Base-by-base conservation (phyloP, 371 early-diverging fungal genomes). In the Zopfochytrium polystomum region DNA sequence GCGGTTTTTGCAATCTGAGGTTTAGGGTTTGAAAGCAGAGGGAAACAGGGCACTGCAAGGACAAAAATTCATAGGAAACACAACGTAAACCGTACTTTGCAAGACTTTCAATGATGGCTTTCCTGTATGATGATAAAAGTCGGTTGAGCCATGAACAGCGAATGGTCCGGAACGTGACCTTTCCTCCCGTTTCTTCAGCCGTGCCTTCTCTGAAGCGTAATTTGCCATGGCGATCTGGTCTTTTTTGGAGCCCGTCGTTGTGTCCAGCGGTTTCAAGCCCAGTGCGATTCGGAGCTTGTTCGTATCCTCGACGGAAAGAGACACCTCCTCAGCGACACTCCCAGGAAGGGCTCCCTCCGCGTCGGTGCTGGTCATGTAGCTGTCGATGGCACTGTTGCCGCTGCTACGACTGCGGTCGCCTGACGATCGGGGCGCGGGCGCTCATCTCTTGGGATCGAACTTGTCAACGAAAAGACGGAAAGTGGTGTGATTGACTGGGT, bases 211-310 rank as follows among this genome's bases (percentile, higher is more conserved):
- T n/a, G 66, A 61, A 9, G 62, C 63, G 54, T 52, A 83, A 71
- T 91, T 91, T 0, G 87, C 85, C 3, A 87, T 85, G 13, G 87
- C 90, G 33, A 70, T 62, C 66, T 79, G 60, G 23, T 80, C 77
- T 55, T 78, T 79, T n/a, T 72, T 66, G 33, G 55, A 35, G 52
- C 68, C 68, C 29, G 73, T 73, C 18, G 70, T 81, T 1, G 60
- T 70, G 23, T 79, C 76, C 42, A 89, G 66, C 22, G 87, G 87
- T 56, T 82, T 82, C 30, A 91, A 79, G 32, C 91, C 91, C 1
- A 89, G 72, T 48, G 80, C 80, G 42, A 75, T 76, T 71, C 92
- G 81, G 49, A 88, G 74, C 60, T 78, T 80, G 62, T 79, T 79
- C 27, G 77, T 76, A 45, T 79, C 75, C 25, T 76, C 79, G 30